These are phyloP conservation scores for Physcomitrellopsis africana DNA, from an alignment of 225 moss, liverwort and hornwort species.

Conservation along the genomic window DNA sequence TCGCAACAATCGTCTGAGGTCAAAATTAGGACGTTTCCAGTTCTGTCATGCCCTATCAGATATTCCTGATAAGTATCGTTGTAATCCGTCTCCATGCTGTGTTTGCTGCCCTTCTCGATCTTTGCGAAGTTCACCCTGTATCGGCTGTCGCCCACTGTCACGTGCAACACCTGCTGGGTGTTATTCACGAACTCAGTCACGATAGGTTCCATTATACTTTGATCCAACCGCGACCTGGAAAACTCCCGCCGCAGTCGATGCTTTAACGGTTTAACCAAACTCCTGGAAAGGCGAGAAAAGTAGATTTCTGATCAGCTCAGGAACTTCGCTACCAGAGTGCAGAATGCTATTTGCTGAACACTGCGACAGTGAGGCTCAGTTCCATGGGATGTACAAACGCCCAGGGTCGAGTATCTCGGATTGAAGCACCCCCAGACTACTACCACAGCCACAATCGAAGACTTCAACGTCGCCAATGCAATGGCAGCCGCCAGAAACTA, in stretches of 20 bases:
- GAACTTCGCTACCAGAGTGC: too few species aligned
- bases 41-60: neutral
- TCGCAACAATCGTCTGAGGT: constrained; percentile 52
- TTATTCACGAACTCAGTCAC: constrained; percentile 45
- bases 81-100: constrained; percentile 36
- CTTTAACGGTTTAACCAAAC: neutral
- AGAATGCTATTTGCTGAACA: too few species aligned
- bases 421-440: too few species aligned
- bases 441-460: too few species aligned
- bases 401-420: too few species aligned
- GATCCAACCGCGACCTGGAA: too few species aligned
- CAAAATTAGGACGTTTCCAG: constrained; percentile 11
- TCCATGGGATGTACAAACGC: too few species aligned
- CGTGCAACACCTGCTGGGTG: constrained; percentile 34
- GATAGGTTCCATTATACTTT: neutral
- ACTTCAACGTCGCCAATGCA: too few species aligned
- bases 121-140: constrained; percentile 27
- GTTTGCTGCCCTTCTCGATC: constrained; percentile 27
- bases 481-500: too few species aligned
- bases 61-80: constrained; percentile 46
- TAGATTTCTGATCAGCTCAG: too few species aligned
- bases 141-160: constrained; percentile 34
- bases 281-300: too few species aligned
- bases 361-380: too few species aligned
- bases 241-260: neutral